Percentiles rank a stretch among this genome's conserved stretches.
Evolutionary conservation across 805 yeast species (phyloP).

Genomic region (Isabelozyma gotoi): DNA sequence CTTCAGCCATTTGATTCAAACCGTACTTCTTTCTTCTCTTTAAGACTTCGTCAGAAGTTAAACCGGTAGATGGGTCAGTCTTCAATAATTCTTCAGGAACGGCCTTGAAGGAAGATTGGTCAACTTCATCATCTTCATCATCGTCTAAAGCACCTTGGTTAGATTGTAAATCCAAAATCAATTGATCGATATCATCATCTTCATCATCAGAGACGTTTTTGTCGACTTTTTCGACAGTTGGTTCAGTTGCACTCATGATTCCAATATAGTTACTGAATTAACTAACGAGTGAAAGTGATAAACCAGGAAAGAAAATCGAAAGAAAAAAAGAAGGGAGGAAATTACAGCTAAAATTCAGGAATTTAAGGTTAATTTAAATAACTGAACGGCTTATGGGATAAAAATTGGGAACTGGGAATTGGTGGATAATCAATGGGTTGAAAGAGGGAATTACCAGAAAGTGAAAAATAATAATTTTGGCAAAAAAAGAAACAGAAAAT

Average conservation of each 20-base stretch:
- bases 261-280: constrained; percentile 4
- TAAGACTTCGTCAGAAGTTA: constrained; percentile 71
- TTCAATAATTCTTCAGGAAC: constrained; percentile 84
- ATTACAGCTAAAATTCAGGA: not conserved
- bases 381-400: not conserved
- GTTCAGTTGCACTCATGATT: constrained; percentile 45
- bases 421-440: not conserved
- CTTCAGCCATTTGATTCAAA: constrained; percentile 88
- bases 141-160: constrained; percentile 51
- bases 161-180: constrained; percentile 77
- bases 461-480: no score
- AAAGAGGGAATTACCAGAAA: constrained; percentile 7
- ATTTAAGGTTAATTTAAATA: constrained; percentile 3
- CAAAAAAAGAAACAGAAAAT: not conserved
- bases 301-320: constrained; percentile 3
- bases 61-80: constrained; percentile 79
- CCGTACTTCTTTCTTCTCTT: constrained; percentile 90
- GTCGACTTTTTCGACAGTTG: constrained; percentile 53
- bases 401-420: constrained; percentile 1
- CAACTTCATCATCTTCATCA: constrained; percentile 56
- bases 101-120: constrained; percentile 51
- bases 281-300: constrained; percentile 8
- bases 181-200: constrained; percentile 59
- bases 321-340: constrained; percentile 5
- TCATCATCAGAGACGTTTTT: constrained; percentile 54